Base-by-base conservation (phyloP, 331 rosid genomes). In the Acacia concinna region DNA sequence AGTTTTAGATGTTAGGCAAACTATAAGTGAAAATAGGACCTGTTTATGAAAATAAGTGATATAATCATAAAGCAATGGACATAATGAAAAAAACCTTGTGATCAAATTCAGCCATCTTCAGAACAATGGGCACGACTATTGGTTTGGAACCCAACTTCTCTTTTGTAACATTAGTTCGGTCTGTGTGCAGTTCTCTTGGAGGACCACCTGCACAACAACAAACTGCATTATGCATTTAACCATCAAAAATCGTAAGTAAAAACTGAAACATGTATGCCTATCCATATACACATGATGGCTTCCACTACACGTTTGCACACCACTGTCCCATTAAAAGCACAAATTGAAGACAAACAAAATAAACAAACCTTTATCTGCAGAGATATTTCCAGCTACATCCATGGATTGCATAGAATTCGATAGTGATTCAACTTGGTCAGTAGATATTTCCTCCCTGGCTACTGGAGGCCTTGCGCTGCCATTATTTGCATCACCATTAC, bases 31-130 rank as follows among this genome's bases (percentile, higher is more conserved):
- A 57, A 71, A 81, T 62, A 72, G 35, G 76, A 73, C 31, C 38
- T 25, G 40, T 38, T 73, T 51, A 32, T 23, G n/a, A 23, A 23
- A 20, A 65, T 59, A 60, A 59, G 20, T 31, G 30, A 34, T 28
- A 62, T 65, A 80, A 34, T 31, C 56, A 63, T 31, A 74, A 78
- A 68, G 49, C 46, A 56, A 78, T 80, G 30, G 80, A 70, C 8
- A 80, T 74, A 47, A 37, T 67, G 11, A 66, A 72, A 81, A 56
- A 79, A 47, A 95, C 99, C 99, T 91, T 90, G 77, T 95, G 99
- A 86, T 95, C 98, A 88, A 93, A 95, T 82, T 93, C 98, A 78
- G 97, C 90, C 99, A 95, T 93, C 82, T 93, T 93, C 84, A 93
- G 83, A 85, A 93, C 98, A 80, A 93, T 74, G 64, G 99, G 98